Evolutionary conservation across 208 protist species (phyloP), one percentile per base, ranked within the genome.

Genomic region (Wallacemonas sp.): DNA sequence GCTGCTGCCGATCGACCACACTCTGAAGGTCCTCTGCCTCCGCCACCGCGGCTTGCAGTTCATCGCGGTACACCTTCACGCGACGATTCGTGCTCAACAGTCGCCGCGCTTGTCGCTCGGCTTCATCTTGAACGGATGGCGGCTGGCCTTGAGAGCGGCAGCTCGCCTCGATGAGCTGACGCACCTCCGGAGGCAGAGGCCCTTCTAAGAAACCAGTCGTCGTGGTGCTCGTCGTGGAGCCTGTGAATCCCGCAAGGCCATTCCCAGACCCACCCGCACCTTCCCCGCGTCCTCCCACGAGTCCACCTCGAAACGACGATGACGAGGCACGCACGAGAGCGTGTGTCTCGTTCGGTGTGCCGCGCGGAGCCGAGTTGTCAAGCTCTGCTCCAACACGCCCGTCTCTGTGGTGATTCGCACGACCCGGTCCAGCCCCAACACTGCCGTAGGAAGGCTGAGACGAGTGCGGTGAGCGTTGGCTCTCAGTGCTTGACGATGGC

Each of bases 71-170:
- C 1, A 95, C 89, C 53, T 80, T 79, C 19, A 92, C 64, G 21
- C 89, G 83, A 2, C 86, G 83, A 38, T 62, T 81, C 19, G 84
- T 91, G 77, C 89, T 95, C 34, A 95, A 68, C 46, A 95, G 75
- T 2, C 86, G 80, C 2, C 89, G 78, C 0, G 89, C 85, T 44
- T 95, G 81, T 24, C 79, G 74, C 82, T 95, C 89, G 1, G 82
- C 82, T 15, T 79, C 68, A 15, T 90, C 89, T 21, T 11, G 61
- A 54, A 42, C 45, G 33, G 36, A 58, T 9, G 30, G 9, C n/a
- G 51, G 51, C 14, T 46, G 63, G 0, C 42, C 45, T 27, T 75
- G 70, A 11, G 60, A 56, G 8, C 41, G 34, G 55, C 86, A 93
- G 36, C 64, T 68, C 27, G 56, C 62, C 12, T 76, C 66, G 47